These are phyloP conservation scores for Epichloe coenophiala DNA, from an alignment of 2,329 filamentous ascomycete genomes.

Conservation along the genomic window DNA sequence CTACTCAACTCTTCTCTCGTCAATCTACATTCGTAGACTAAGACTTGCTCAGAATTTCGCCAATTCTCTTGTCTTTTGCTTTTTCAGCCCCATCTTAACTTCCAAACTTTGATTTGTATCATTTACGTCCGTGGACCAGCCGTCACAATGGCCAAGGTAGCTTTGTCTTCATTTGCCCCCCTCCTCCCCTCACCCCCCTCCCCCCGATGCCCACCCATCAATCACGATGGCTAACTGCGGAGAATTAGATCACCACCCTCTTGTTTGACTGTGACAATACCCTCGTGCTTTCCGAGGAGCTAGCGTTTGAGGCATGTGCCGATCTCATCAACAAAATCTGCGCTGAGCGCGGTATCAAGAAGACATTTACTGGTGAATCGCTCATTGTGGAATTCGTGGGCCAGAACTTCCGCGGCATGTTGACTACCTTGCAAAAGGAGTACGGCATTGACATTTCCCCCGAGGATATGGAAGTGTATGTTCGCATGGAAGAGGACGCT, in stretches of 20 bases:
- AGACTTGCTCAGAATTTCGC: too few species aligned
- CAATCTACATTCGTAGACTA: too few species aligned
- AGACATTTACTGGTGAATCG: slow-evolving; percentile 62
- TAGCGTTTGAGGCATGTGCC: slow-evolving; percentile 85
- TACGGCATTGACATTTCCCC: slow-evolving; percentile 57
- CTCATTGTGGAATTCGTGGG: slow-evolving; percentile 83
- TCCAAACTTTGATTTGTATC: too few species aligned
- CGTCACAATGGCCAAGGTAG: slow-evolving; percentile 5
- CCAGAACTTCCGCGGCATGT: slow-evolving; percentile 91
- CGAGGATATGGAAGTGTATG: slow-evolving; percentile 61
- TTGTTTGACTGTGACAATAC: slow-evolving; percentile 83
- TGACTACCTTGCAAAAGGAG: slow-evolving; percentile 60
- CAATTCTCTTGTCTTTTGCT: too few species aligned
- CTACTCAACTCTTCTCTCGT: too few species aligned
- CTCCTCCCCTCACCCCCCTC: background rate
- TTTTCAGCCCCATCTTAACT: too few species aligned
- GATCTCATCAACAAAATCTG: slow-evolving; percentile 81
- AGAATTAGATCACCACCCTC: slow-evolving; percentile 47
- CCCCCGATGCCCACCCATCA: background rate
- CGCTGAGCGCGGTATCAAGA: slow-evolving; percentile 44
- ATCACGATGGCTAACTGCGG: background rate
- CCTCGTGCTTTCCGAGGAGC: slow-evolving; percentile 78
- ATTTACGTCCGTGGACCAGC: background rate
- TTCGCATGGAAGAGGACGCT: slow-evolving; percentile 64
- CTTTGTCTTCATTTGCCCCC: too few species aligned